Evolutionary conservation across 768 basidiomycete genomes (phyloP).

Genomic region (Neoboletus magnificus): DNA sequence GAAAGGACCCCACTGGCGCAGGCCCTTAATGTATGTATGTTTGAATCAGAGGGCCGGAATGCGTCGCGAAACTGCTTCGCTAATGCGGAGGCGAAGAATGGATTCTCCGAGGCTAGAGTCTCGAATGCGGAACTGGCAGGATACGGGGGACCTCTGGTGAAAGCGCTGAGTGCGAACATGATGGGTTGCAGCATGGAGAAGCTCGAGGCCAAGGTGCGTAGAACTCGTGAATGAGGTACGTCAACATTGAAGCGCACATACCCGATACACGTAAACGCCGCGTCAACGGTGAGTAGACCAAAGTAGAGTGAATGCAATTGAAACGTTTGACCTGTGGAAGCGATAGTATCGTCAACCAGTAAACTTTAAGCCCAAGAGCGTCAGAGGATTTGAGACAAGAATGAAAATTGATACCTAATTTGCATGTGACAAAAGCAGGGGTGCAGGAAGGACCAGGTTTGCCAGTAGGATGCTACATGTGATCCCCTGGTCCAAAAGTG

Average conservation of each 20-base stretch:
- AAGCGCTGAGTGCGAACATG: neutral
- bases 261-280: neutral
- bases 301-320: neutral
- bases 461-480: neutral
- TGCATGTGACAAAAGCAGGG: neutral
- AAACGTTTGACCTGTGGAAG: neutral
- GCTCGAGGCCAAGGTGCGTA: neutral
- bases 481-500: neutral
- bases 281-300: neutral
- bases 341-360: neutral
- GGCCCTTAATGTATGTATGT: neutral
- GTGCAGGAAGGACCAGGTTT: neutral
- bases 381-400: neutral
- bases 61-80: neutral
- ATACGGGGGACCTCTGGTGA: neutral
- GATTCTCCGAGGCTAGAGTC: neutral
- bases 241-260: neutral
- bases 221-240: conserved; percentile 1
- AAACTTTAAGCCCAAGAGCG: neutral
- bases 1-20: neutral
- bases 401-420: neutral
- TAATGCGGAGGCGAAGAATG: neutral
- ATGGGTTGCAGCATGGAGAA: neutral
- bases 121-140: neutral
- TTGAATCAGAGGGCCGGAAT: neutral